Base-by-base conservation (phyloP, 2,329 filamentous ascomycete genomes). In the Sclerotinia glacialis region DNA sequence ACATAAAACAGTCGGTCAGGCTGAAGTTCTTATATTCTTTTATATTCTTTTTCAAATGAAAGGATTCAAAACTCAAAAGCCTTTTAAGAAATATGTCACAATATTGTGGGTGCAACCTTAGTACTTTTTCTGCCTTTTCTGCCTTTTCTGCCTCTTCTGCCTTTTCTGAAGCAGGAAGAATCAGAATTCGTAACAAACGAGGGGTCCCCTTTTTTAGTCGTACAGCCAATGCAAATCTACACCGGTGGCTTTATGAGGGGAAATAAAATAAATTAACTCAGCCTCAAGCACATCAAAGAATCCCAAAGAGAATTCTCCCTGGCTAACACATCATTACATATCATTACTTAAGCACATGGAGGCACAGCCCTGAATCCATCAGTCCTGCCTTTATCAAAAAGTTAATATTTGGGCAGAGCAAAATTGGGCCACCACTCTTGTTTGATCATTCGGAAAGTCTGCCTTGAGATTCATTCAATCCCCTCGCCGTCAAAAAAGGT, bases 1-100 rank as follows among this genome's bases (percentile, higher is more conserved):
- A 64, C 62, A 64, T 28, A n/a, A 49, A 58, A 58, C 52, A 16
- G n/a, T 40, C 34, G 62, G 62, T 14, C 52, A 64, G 28, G 49
- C 62, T 52, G 52, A 40, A 40, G 23, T 44, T 34, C 23, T 44
- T 40, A 37, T 37, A 37, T n/a, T n/a, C n/a, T n/a, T n/a, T n/a
- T n/a, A 64, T 40, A 14, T 23, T n/a, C 23, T 18, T 49, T 44
- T 14, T 37, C 14, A 44, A n/a, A 21, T 9, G 11, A 31, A 52
- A 62, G 46, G 59, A 52, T 42, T 16, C n/a, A 11, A 11, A 6
- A 26, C 40, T 26, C 14, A 26, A 42, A 37, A 23, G 14, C 5
- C 34, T 12, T 55, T 37, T 6, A 16, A 6, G 14, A 37, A 23
- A 23, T 7, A 18, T 40, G 14, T 40, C 37, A 14, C 37, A 14